Evolutionary conservation across 73 alveolate genomes (phyloP), one percentile per base, ranked within the genome.

Genomic region (Effrenium voratum): DNA sequence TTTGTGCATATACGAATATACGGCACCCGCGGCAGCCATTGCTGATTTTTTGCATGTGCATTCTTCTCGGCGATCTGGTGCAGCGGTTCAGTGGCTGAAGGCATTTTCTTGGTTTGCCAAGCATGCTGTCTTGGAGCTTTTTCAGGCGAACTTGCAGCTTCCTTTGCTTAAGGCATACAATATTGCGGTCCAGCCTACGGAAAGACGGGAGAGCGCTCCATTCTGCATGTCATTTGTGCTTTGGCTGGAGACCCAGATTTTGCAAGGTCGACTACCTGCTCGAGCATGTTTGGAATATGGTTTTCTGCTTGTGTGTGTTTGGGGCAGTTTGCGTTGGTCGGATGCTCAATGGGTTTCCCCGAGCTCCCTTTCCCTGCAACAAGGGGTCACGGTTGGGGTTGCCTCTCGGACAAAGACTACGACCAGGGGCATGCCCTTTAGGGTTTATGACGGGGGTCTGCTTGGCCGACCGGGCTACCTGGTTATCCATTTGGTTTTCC

Each of bases 281-380:
- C 60, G 60, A 3, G 63, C 36, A 8, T 19, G 12, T 0, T 32
- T 43, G 8, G 41, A 13, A 1, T 19, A 6, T n/a, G 88, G 88
- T 24, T 40, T 24, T 2, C 19, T 77, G 6, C 60, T 43, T 0
- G 38, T 40, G 4, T 40, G 44, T n/a, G 40, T 77, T 0, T 77
- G 88, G 66, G 88, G 41, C 26, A 36, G 59, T 32, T 47, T 77
- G 66, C 66, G 88, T 3, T 77, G 88, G 66, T 55, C 41, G 28
- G 83, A 72, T n/a, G 83, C 83, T 30, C 83, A 22, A 36, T 72
- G 43, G 66, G 28, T 43, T 26, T 38, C 3, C 36, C 45, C 32
- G 36, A 38, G 63, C 36, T 40, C 30, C 41, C 60, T 41, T 0
- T 59, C 36, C 19, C 44, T 77, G 4, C 38, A 41, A 2, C 36